Evolutionary conservation across 495 filamentous ascomycete species (phyloP).

Genomic region (Penicillium diatomitis): DNA sequence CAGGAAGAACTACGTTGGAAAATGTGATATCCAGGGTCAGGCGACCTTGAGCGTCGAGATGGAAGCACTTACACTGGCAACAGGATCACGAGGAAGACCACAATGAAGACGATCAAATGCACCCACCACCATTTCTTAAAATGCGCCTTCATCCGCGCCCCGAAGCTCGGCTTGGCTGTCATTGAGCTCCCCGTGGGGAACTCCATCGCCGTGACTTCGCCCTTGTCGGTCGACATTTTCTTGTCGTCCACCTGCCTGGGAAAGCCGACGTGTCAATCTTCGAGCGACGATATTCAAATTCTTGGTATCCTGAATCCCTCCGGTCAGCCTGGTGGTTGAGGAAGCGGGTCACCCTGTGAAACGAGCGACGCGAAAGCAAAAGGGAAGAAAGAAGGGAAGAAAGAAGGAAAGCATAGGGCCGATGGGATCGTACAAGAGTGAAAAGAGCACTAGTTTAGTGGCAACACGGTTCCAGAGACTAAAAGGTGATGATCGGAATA

Average conservation of each 20-base stretch:
- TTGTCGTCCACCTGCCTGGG: not conserved
- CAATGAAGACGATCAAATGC: slow-evolving; percentile 50
- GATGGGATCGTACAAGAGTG: too few species aligned
- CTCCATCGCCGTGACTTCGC: slow-evolving; percentile 10
- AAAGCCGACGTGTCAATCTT: too few species aligned
- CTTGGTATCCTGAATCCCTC: too few species aligned
- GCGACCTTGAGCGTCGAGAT: not conserved
- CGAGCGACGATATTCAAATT: too few species aligned
- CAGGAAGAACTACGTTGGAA: too few species aligned
- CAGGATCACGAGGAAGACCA: slow-evolving; percentile 50
- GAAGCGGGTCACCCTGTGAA: not conserved
- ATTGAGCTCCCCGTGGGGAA: not conserved
- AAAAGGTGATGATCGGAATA: too few species aligned
- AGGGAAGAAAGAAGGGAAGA: not conserved
- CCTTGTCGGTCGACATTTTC: slow-evolving; percentile 25
- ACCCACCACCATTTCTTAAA: slow-evolving; percentile 64
- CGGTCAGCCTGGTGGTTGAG: too few species aligned
- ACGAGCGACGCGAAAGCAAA: slow-evolving; percentile 3
- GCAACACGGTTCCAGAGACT: too few species aligned
- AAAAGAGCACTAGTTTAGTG: too few species aligned
- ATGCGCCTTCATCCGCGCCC: slow-evolving; percentile 31
- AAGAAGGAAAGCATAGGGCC: not conserved
- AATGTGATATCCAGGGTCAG: not conserved
- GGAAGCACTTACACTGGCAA: slow-evolving; percentile 53
- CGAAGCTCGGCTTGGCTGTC: slow-evolving; percentile 24